Conservation (phyloP, 495 filamentous ascomycete species). For the Penicillium steckii region DNA sequence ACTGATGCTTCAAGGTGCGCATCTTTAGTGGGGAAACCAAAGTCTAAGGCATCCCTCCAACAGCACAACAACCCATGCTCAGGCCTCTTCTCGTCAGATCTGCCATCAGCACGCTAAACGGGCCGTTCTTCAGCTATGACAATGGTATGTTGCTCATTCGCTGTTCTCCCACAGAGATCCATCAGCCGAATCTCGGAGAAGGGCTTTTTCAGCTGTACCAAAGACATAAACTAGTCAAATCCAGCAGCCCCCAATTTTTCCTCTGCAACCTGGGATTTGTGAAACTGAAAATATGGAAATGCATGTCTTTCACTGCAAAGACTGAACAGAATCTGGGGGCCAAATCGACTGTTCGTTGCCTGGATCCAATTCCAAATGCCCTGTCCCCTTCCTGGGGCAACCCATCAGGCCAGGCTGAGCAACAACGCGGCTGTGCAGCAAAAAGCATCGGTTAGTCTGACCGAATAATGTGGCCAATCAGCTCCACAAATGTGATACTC, state of each 20-base stretch:
- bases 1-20: no score
- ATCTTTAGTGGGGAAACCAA: no score
- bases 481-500: not conserved
- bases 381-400: not conserved
- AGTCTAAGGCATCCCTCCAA: no score
- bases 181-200: not conserved
- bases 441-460: slow-evolving; percentile 9
- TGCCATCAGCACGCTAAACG: not conserved
- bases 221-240: no score
- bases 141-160: not conserved
- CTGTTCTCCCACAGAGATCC: not conserved
- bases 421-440: not conserved
- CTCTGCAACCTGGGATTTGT: not conserved
- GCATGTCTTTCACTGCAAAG: not conserved
- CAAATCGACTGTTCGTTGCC: slow-evolving; percentile 2
- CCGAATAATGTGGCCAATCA: slow-evolving; percentile 16
- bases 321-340: not conserved
- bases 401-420: no score
- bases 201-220: not conserved
- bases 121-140: not conserved
- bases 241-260: no score
- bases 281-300: not conserved
- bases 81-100: not conserved
- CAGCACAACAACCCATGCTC: not conserved
- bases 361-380: not conserved